Evolutionary conservation across 345 rosid species (phyloP).

Genomic region (Clausena lansium): DNA sequence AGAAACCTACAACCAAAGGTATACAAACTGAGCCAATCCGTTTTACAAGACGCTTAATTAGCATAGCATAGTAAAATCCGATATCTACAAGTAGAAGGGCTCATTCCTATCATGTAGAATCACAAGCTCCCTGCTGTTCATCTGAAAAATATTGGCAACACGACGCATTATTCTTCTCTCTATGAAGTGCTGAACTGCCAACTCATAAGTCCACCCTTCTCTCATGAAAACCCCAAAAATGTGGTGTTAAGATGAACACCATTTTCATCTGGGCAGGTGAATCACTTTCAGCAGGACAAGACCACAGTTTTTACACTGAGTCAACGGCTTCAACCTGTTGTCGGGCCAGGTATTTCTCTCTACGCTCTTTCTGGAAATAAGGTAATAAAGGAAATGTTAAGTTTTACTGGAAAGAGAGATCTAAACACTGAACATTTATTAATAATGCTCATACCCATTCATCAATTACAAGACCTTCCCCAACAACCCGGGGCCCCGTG

Average conservation of each 20-base stretch:
- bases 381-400: not conserved
- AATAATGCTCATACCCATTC: constrained; percentile 69
- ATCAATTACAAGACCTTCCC: constrained; percentile 94
- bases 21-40: not conserved
- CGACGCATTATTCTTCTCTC: not conserved
- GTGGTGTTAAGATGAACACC: not conserved
- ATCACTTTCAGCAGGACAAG: not conserved
- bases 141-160: constrained; percentile 16
- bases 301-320: constrained; percentile 16
- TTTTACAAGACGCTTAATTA: not conserved
- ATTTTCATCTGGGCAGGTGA: not conserved
- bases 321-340: constrained; percentile 68
- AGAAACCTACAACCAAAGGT: not conserved
- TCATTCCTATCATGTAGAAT: not conserved
- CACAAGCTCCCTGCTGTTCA: not conserved
- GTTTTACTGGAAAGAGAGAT: not conserved
- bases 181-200: not conserved
- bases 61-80: constrained; percentile 12
- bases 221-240: constrained; percentile 5
- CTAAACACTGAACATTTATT: not conserved
- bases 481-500: constrained; percentile 69
- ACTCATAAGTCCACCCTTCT: constrained; percentile 2
- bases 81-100: constrained; percentile 21
- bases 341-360: constrained; percentile 90
- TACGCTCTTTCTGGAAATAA: constrained; percentile 77